Evolutionary conservation across 768 basidiomycete species (phyloP).

Genomic region (Termitomyces sp.): DNA sequence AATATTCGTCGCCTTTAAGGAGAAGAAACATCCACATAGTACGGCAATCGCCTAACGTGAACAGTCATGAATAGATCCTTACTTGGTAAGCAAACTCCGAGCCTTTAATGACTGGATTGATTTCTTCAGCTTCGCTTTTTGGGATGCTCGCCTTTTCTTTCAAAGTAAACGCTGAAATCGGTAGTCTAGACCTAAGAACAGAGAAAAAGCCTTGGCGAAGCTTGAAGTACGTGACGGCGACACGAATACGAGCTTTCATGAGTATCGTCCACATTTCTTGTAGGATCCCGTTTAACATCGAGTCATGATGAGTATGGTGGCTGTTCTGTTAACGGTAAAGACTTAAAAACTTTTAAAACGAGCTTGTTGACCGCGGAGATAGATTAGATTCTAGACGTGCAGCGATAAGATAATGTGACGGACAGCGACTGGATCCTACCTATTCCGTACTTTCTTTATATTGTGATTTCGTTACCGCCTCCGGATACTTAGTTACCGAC

Average conservation of each 20-base stretch:
- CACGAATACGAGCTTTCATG: neutral
- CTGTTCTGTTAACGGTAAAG: neutral
- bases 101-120: conserved; percentile 58
- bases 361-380: neutral
- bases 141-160: conserved; percentile 25
- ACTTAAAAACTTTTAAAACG: neutral
- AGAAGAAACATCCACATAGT: conserved; percentile 1
- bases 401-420: neutral
- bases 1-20: conserved; percentile 50
- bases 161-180: neutral
- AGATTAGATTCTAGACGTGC: neutral
- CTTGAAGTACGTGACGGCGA: neutral
- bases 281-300: neutral
- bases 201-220: neutral
- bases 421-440: too few relatives aligned
- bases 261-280: neutral
- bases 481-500: too few relatives aligned
- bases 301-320: neutral
- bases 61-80: conserved; percentile 11
- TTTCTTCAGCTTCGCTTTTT: conserved; percentile 18
- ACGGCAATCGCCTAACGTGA: neutral
- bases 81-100: conserved; percentile 60
- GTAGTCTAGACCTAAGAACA: neutral
- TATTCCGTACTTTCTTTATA: too few relatives aligned
- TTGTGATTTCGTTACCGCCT: too few relatives aligned